Evolutionary conservation across 1,284 basidiomycete genomes (phyloP).

Genomic region (Bondarzewia mesenterica): DNA sequence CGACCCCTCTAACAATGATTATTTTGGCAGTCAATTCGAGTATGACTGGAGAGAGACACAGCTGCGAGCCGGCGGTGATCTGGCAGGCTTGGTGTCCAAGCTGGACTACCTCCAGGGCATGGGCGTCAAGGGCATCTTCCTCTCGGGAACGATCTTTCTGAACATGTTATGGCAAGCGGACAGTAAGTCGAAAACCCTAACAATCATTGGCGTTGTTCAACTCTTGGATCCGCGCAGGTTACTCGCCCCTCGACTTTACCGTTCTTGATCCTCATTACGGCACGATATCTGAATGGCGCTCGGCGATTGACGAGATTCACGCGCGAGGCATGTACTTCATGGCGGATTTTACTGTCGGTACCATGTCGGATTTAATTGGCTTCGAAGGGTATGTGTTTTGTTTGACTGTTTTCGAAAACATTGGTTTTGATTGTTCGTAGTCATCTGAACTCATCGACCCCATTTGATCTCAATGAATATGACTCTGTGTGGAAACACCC

Average conservation of each 20-base stretch:
- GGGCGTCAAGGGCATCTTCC: conserved; percentile 78
- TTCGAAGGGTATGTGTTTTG: conserved; percentile 58
- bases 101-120: conserved; percentile 86
- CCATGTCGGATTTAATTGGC: conserved; percentile 82
- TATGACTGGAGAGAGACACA: conserved; percentile 84
- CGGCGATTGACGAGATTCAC: conserved; percentile 70
- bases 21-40: conserved; percentile 73
- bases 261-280: conserved; percentile 90
- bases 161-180: conserved; percentile 96
- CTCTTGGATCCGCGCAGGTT: conserved; percentile 42
- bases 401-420: background rate
- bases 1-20: conserved; percentile 86
- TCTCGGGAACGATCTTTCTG: conserved; percentile 84
- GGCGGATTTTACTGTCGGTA: conserved; percentile 88
- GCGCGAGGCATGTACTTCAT: conserved; percentile 82
- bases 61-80: conserved; percentile 80
- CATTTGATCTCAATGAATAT: conserved; percentile 74
- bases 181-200: conserved; percentile 47
- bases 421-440: conserved; percentile 29
- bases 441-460: conserved; percentile 70
- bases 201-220: background rate
- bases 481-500: conserved; percentile 72
- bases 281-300: conserved; percentile 69
- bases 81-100: conserved; percentile 63
- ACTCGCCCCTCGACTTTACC: conserved; percentile 86